phyloP scores from a whole-genome alignment of 768 basidiomycete genomes.

The Lentinus tigrinus region DNA sequence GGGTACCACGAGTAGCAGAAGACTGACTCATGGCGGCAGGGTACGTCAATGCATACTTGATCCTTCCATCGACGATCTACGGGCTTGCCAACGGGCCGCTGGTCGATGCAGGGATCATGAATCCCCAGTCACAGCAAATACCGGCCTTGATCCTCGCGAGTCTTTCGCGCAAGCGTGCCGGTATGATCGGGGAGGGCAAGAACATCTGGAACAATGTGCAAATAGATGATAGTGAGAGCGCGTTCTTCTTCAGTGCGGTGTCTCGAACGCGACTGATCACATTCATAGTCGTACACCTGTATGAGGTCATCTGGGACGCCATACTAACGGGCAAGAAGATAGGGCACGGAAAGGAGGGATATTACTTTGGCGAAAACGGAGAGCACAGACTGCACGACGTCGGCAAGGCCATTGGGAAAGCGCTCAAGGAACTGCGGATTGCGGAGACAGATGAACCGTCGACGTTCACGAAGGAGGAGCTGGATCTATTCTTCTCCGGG shows the following conservation, averaged over 20 bases:
- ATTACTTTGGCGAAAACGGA: conserved; percentile 26
- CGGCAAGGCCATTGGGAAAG: conserved; percentile 32
- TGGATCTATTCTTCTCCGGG: conserved; percentile 34
- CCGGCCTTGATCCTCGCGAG: conserved; percentile 43
- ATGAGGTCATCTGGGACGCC: conserved; percentile 38
- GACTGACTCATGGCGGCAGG: conserved; percentile 27
- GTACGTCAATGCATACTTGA: conserved; percentile 49
- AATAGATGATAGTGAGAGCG: conserved; percentile 46
- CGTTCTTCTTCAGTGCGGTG: too few species aligned
- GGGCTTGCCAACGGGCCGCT: conserved; percentile 48
- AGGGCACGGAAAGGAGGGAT: conserved; percentile 33
- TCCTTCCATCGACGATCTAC: conserved; percentile 58
- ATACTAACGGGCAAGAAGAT: conserved; percentile 16
- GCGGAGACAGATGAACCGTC: conserved; percentile 36
- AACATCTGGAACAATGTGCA: conserved; percentile 62
- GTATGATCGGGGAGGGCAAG: conserved; percentile 53
- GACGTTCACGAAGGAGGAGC: conserved; percentile 40
- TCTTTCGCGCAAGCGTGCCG: conserved; percentile 46
- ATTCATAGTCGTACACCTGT: conserved; percentile 40
- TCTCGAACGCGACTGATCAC: background rate
- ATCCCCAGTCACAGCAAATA: conserved; percentile 51
- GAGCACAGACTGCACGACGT: conserved; percentile 30
- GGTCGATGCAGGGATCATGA: conserved; percentile 49
- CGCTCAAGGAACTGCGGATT: conserved; percentile 24
- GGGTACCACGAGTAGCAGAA: conserved; percentile 1